Conservation (phyloP, 2,329 filamentous ascomycete species). For the Purpureocillium lavendulum region DNA sequence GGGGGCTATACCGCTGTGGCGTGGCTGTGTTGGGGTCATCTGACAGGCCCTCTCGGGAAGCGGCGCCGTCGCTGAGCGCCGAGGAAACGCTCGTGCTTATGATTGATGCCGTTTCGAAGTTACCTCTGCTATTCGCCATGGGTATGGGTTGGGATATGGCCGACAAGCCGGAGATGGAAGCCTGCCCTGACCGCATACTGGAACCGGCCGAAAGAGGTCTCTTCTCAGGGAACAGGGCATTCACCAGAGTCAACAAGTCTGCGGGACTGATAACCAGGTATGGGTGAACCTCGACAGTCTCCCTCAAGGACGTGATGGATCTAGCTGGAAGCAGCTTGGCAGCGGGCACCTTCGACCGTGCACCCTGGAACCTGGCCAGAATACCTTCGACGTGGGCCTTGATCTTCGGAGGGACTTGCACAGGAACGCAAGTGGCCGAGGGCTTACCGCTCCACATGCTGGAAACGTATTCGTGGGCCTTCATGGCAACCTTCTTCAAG, state of each 20-base stretch:
- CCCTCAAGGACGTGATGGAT: slow-evolving; percentile 62
- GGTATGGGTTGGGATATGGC: slow-evolving; percentile 59
- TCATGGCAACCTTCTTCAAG: slow-evolving; percentile 69
- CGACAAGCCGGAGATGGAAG: slow-evolving; percentile 59
- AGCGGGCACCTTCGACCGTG: slow-evolving; percentile 36
- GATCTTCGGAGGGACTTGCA: slow-evolving; percentile 49
- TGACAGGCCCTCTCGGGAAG: slow-evolving; percentile 54
- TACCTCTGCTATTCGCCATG: slow-evolving; percentile 39
- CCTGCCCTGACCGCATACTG: slow-evolving; percentile 59
- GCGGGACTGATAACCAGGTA: slow-evolving; percentile 73
- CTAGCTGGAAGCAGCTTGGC: slow-evolving; percentile 61
- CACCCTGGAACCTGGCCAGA: slow-evolving; percentile 52
- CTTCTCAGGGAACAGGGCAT: slow-evolving; percentile 73
- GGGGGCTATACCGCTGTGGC: slow-evolving; percentile 47
- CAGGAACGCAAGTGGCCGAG: slow-evolving; percentile 42
- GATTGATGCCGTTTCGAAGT: slow-evolving; percentile 59
- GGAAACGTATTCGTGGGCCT: slow-evolving; percentile 70
- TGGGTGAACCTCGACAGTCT: slow-evolving; percentile 71
- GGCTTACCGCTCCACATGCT: slow-evolving; percentile 65
- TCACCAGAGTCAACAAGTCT: slow-evolving; percentile 72
- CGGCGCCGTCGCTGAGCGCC: slow-evolving; percentile 60
- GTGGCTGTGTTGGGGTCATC: slow-evolving; percentile 44
- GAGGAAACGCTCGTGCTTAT: slow-evolving; percentile 67
- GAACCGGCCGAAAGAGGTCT: slow-evolving; percentile 55
- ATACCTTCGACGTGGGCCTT: slow-evolving; percentile 66